These are phyloP conservation scores for Auricularia sp. DNA, from an alignment of 768 basidiomycete species.

Conservation along the genomic window DNA sequence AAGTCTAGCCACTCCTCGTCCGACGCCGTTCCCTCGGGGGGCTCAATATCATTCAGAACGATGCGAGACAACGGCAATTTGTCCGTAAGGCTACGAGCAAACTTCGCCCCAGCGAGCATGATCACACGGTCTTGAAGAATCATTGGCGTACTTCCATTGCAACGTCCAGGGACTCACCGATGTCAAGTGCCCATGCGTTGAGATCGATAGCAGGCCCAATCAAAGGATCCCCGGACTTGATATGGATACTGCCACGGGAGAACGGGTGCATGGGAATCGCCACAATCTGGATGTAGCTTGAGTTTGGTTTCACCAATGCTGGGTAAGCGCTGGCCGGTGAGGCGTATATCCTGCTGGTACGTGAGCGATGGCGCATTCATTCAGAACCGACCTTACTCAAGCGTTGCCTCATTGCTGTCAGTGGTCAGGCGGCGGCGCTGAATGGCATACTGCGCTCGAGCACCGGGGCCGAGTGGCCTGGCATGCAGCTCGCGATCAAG, in stretches of 20 bases:
- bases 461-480: background rate
- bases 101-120: conserved; percentile 12
- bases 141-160: too few species aligned
- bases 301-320: background rate
- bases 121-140: conserved; percentile 13
- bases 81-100: background rate
- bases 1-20: background rate
- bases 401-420: background rate
- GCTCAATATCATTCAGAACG: background rate
- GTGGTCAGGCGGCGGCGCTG: conserved; percentile 1
- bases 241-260: conserved; percentile 40
- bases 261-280: conserved; percentile 34
- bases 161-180: conserved; percentile 7
- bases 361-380: background rate
- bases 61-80: background rate
- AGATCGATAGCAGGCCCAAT: conserved; percentile 38
- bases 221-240: conserved; percentile 34
- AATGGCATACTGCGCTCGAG: conserved; percentile 2
- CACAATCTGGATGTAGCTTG: conserved; percentile 29
- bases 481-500: background rate
- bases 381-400: background rate
- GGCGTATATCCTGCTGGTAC: background rate
- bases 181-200: conserved; percentile 23
- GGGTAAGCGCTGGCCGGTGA: background rate
- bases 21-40: conserved; percentile 1